Evolutionary conservation across 208 protist genomes (phyloP).

Genomic region (Leishmania major): DNA sequence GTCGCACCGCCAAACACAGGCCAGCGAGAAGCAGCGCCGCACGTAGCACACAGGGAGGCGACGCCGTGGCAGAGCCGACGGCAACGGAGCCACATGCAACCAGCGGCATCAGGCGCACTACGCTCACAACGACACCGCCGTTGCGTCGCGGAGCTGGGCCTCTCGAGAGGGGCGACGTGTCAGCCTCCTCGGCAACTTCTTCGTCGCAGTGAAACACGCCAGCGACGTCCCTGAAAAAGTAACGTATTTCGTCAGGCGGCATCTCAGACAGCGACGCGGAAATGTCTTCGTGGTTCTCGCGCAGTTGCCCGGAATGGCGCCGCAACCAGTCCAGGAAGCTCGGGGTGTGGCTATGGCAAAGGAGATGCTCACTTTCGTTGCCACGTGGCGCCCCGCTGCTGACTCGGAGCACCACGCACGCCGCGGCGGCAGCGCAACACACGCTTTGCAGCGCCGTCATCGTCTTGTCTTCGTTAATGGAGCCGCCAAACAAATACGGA

Average conservation of each 20-base stretch:
- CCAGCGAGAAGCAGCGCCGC: conserved; percentile 22
- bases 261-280: neutral
- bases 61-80: conserved; percentile 14
- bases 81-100: conserved; percentile 21
- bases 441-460: neutral
- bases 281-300: neutral
- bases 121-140: neutral
- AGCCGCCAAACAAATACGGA: conserved; percentile 23
- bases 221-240: neutral
- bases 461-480: neutral
- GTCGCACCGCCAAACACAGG: conserved; percentile 11
- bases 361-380: neutral
- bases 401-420: conserved; percentile 22
- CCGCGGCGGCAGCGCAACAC: conserved; percentile 18
- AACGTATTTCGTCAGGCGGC: neutral
- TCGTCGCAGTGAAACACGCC: neutral
- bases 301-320: conserved; percentile 1
- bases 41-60: conserved; percentile 14
- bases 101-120: conserved; percentile 13
- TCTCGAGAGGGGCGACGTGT: no score
- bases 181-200: neutral
- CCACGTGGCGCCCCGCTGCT: conserved; percentile 18
- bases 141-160: neutral
- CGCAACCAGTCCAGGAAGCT: conserved; percentile 22
- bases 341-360: neutral